Evolutionary conservation across 1,284 basidiomycete species (phyloP), one percentile per base, ranked within the genome.

Genomic region (Ceratobasidium sp.): DNA sequence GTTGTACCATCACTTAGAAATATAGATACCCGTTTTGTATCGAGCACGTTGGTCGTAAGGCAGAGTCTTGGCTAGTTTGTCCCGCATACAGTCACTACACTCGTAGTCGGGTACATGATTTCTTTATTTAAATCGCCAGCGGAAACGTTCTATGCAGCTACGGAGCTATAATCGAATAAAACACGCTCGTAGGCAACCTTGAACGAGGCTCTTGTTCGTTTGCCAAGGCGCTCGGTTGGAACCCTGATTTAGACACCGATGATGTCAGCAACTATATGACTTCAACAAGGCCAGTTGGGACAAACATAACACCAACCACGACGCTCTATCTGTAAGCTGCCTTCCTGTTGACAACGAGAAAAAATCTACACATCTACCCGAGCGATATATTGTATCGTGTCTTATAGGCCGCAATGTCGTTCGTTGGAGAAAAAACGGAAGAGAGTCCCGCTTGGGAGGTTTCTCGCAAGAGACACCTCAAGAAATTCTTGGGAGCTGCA

Each of bases 331-430:
- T 23, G 41, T 23, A 46, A 46, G 41, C 21, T 46, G 8, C 1
- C 30, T 61, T 28, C 26, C 11, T 61, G 43, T 26, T 21, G 38
- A 59, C 57, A 35, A 26, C 11, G 35, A n/a, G n/a, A n/a, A n/a
- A n/a, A n/a, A n/a, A n/a, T n/a, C n/a, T n/a, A n/a, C n/a, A n/a
- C n/a, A n/a, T n/a, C n/a, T 28, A 26, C 2, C 38, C 54, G 8
- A 57, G 8, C 30, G 9, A 38, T 44, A 21, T 21, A 38, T 43
- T 28, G 2, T 28, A 46, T n/a, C n/a, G n/a, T n/a, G n/a, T n/a
- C n/a, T n/a, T n/a, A n/a, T n/a, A n/a, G n/a, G n/a, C n/a, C 46
- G 13, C 32, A 35, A 63, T 63, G 61, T 63, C 61, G 8, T 21
- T 49, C 21, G 35, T 14, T 9, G 14, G 26, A 1, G 61, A 63